Evolutionary conservation across 352 stramenopile species (phyloP).

Genomic region (Thalassiosira livingstoniorum): DNA sequence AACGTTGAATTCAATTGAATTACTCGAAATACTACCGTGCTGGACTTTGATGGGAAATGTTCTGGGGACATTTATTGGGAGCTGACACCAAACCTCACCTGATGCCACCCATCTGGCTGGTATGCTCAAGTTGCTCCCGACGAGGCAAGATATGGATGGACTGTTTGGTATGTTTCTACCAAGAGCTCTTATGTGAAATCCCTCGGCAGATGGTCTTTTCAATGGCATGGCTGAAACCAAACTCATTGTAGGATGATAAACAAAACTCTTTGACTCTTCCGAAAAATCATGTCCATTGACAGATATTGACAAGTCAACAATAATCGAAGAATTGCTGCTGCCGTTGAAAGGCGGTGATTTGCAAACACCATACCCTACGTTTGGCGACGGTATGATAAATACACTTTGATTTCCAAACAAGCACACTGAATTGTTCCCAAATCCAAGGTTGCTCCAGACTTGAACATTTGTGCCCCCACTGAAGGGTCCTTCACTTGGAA

Average conservation of each 20-base stretch:
- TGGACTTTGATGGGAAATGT: neutral
- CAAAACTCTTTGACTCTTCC: constrained; percentile 36
- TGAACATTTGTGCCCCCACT: constrained; percentile 45
- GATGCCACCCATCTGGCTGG: neutral
- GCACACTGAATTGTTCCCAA: constrained; percentile 29
- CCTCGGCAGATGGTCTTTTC: neutral
- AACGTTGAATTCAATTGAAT: neutral
- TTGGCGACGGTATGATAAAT: constrained; percentile 13
- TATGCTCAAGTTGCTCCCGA: neutral
- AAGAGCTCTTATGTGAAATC: neutral
- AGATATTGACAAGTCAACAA: constrained; percentile 46
- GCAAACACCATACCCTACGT: constrained; percentile 22
- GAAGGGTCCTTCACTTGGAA: constrained; percentile 42
- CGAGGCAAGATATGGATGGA: neutral
- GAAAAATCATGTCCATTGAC: constrained; percentile 46
- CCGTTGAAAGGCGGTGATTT: constrained; percentile 16
- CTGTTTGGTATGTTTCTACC: neutral
- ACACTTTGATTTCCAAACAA: constrained; percentile 47
- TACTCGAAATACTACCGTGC: neutral
- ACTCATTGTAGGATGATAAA: constrained; percentile 24
- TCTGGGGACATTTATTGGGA: neutral
- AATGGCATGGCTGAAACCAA: neutral
- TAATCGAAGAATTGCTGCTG: neutral
- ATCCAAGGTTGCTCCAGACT: constrained; percentile 35
- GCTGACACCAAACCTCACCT: neutral